Percentiles rank a stretch among this genome's conserved stretches.
phyloP scores from a whole-genome alignment of 2,329 filamentous ascomycete species.

The Arthrobotrys conoides region DNA sequence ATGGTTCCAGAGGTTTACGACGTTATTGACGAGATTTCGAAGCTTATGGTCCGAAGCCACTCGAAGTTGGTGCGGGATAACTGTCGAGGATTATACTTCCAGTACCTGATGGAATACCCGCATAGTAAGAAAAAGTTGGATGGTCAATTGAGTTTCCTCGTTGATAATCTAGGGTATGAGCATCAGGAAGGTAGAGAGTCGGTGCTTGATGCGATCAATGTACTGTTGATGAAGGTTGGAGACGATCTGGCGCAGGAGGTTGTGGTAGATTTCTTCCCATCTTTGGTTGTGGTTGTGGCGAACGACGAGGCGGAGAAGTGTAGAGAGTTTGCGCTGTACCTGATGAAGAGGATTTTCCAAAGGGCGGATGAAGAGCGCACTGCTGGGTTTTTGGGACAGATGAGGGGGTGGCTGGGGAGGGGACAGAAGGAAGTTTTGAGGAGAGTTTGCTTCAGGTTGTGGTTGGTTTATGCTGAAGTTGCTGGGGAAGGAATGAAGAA shows the following conservation, averaged over 20 bases:
- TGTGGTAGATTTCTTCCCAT: conserved; percentile 84
- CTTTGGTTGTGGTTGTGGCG: conserved; percentile 84
- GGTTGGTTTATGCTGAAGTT: conserved; percentile 82
- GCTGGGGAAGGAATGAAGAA: conserved; percentile 26
- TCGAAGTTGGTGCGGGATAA: conserved; percentile 89
- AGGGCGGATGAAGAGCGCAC: conserved; percentile 81
- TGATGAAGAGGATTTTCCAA: conserved; percentile 85
- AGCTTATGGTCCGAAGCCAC: conserved; percentile 96
- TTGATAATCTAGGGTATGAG: conserved; percentile 91
- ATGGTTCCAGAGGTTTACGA: conserved; percentile 92
- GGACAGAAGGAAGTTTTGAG: conserved; percentile 79
- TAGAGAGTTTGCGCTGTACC: conserved; percentile 81
- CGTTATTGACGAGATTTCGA: conserved; percentile 86
- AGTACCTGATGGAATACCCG: conserved; percentile 94
- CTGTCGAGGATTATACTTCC: conserved; percentile 89
- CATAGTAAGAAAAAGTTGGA: conserved; percentile 90
- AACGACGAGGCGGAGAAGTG: conserved; percentile 92
- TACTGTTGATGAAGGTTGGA: conserved; percentile 87
- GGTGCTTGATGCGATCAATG: conserved; percentile 90
- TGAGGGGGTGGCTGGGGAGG: conserved; percentile 83
- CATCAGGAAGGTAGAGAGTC: conserved; percentile 90
- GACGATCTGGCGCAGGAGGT: conserved; percentile 87
- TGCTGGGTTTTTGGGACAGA: conserved; percentile 78
- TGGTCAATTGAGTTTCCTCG: conserved; percentile 89
- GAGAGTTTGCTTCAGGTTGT: conserved; percentile 82